phyloP scores from a whole-genome alignment of 2,329 filamentous ascomycete genomes.

The Rhynchosporium secalis region DNA sequence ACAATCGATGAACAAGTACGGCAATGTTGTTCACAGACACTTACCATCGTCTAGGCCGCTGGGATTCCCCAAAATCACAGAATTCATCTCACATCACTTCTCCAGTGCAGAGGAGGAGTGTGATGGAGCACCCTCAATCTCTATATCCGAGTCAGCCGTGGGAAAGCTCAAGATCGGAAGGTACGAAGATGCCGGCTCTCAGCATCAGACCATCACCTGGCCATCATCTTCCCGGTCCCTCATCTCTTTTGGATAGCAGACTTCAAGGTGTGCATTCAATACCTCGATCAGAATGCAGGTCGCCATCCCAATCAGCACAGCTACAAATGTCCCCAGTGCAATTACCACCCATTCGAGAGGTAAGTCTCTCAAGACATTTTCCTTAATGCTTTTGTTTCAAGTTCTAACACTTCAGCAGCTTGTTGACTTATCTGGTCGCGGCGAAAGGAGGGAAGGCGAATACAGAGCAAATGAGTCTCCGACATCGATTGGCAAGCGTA shows the following conservation, averaged over 20 bases:
- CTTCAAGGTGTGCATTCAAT: not conserved
- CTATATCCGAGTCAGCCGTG: slow-evolving; percentile 18
- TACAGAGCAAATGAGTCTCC: slow-evolving; percentile 8
- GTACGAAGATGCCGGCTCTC: slow-evolving; percentile 24
- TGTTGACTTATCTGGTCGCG: slow-evolving; percentile 8
- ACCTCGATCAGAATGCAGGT: slow-evolving; percentile 1
- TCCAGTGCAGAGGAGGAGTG: slow-evolving; percentile 1
- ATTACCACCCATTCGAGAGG: slow-evolving; percentile 16
- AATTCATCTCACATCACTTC: not conserved
- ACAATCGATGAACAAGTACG: not conserved
- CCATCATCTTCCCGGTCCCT: slow-evolving; percentile 20
- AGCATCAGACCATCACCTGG: slow-evolving; percentile 19
- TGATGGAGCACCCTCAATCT: slow-evolving; percentile 27
- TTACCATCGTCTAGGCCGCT: not conserved
- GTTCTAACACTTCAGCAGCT: not conserved
- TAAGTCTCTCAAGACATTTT: not conserved
- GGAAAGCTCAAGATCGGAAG: slow-evolving; percentile 7
- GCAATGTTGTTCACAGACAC: not conserved
- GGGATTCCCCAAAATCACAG: slow-evolving; percentile 1
- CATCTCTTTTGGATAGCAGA: slow-evolving; percentile 8
- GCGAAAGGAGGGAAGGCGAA: slow-evolving; percentile 7
- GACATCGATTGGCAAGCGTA: slow-evolving; percentile 24
- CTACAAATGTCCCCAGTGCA: slow-evolving; percentile 10
- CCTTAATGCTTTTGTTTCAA: not conserved
- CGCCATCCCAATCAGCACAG: not conserved